Percentiles rank a stretch among this genome's conserved stretches.
Conservation (phyloP, 2,329 filamentous ascomycete genomes). For the Fusarium protoensiforme region DNA sequence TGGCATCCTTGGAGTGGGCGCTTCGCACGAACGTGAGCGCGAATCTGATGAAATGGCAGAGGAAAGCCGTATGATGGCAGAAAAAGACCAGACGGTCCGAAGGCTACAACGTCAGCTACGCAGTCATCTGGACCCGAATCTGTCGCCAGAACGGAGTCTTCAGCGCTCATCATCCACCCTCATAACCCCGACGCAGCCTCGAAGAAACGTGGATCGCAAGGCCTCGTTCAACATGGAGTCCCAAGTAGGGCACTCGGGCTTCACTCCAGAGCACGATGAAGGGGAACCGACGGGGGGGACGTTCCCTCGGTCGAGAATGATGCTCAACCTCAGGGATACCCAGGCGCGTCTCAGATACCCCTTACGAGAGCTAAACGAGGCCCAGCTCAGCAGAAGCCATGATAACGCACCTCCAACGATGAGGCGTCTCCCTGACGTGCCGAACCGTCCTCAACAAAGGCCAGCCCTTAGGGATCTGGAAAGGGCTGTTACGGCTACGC, state of each 20-base stretch:
- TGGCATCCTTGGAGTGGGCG: conserved; percentile 9
- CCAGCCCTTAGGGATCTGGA: conserved; percentile 14
- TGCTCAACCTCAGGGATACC: conserved; percentile 28
- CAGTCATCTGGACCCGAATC: neutral
- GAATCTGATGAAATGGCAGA: neutral
- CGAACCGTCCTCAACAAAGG: conserved; percentile 6
- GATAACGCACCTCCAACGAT: conserved; percentile 2
- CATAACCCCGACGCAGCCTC: conserved; percentile 36
- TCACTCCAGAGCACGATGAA: conserved; percentile 32
- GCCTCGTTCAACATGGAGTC: conserved; percentile 23
- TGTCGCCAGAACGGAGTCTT: conserved; percentile 9
- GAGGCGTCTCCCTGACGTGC: conserved; percentile 2
- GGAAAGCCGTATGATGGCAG: neutral
- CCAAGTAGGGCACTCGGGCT: conserved; percentile 28
- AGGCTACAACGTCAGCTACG: conserved; percentile 5
- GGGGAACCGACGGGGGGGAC: neutral
- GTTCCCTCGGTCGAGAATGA: conserved; percentile 19
- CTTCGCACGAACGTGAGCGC: neutral
- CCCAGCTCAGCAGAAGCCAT: neutral
- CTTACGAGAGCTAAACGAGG: neutral
- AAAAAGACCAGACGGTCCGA: conserved; percentile 4
- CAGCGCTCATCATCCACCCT: conserved; percentile 26
- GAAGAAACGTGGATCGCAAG: conserved; percentile 9
- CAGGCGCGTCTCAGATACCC: conserved; percentile 18
- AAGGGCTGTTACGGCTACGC: conserved; percentile 13